A percentile compares a stretch with the other conserved stretches of the same genome.
phyloP scores from a whole-genome alignment of 23 red algal genomes.

The Cyanidioschyzon merolae region DNA sequence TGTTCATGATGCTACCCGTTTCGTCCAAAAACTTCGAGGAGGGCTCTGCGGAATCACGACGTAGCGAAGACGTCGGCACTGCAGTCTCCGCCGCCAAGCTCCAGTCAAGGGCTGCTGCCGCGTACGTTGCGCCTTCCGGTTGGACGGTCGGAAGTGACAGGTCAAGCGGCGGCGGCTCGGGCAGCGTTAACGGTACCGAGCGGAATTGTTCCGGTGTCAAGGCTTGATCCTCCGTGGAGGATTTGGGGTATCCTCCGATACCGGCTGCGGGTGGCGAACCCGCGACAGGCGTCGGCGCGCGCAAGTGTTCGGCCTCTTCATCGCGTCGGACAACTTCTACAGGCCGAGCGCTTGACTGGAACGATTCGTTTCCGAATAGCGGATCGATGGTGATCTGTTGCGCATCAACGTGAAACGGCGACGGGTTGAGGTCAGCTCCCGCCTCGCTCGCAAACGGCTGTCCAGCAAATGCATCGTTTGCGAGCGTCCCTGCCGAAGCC shows the following conservation, averaged over 20 bases:
- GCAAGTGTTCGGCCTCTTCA: not conserved
- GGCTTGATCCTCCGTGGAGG: not conserved
- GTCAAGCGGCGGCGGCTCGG: not conserved
- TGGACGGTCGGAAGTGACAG: not conserved
- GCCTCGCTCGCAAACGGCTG: not conserved
- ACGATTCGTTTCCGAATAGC: not conserved
- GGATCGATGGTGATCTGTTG: not conserved
- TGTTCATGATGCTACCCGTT: not conserved
- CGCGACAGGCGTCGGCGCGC: not conserved
- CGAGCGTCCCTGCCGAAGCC: not conserved
- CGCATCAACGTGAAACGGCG: not conserved
- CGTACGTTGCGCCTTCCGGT: not conserved
- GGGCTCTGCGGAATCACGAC: not conserved
- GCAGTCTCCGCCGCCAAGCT: not conserved
- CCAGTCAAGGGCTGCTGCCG: not conserved
- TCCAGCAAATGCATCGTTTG: not conserved
- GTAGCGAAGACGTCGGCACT: not conserved
- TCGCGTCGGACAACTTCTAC: not conserved
- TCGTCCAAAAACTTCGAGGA: not conserved
- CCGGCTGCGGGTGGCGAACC: not conserved
- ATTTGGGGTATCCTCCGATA: not conserved
- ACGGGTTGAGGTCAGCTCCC: not conserved
- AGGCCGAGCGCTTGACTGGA: not conserved
- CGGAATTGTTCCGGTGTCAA: not conserved
- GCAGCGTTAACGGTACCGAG: not conserved